Conservation (phyloP, 108 stramenopile genomes). For the Hondaea fermentalgiana region DNA sequence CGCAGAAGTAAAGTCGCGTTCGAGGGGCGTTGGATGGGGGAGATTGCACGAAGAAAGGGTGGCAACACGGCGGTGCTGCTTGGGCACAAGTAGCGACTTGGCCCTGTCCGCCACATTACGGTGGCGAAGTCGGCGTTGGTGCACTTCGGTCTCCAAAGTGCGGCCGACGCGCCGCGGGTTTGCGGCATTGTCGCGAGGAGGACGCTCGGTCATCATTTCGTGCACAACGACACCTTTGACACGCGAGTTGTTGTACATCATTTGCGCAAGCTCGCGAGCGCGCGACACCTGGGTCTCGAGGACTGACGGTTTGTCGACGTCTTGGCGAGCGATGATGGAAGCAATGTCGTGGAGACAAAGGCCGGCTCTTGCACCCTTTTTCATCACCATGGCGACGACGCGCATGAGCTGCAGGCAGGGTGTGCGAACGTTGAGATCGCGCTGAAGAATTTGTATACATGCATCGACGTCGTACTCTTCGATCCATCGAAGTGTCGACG, state of each 20-base stretch:
- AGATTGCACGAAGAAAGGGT: neutral
- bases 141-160: too few species aligned
- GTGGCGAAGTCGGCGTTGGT: too few species aligned
- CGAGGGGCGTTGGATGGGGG: neutral
- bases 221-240: neutral
- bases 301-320: constrained; percentile 19
- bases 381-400: neutral
- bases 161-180: too few species aligned
- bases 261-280: constrained; percentile 12
- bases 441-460: neutral
- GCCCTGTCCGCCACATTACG: too few species aligned
- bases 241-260: neutral
- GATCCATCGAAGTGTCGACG: neutral
- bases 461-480: constrained; percentile 14
- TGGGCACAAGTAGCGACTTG: too few species aligned
- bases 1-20: neutral
- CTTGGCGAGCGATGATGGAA: constrained; percentile 12
- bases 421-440: constrained; percentile 10
- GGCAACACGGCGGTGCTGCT: neutral
- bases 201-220: too few species aligned
- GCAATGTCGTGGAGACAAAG: constrained; percentile 36
- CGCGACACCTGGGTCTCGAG: constrained; percentile 15
- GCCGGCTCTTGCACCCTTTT: constrained; percentile 12
- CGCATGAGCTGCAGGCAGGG: constrained; percentile 6
- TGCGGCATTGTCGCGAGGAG: too few species aligned